Percentiles rank a stretch among this genome's conserved stretches.
phyloP scores from a whole-genome alignment of 768 basidiomycete species.

The Lyophyllum semitale region DNA sequence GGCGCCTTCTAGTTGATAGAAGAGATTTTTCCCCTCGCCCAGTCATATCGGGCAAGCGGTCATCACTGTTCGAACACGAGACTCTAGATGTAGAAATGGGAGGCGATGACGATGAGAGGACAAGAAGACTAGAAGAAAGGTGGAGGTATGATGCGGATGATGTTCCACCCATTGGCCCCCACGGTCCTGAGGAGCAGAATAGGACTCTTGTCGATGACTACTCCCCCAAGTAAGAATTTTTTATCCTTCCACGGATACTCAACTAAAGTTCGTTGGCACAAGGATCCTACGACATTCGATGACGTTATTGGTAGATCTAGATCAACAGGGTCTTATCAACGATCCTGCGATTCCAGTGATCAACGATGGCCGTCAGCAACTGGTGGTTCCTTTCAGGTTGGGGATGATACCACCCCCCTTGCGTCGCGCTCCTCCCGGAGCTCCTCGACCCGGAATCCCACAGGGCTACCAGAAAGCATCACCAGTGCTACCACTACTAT shows the following conservation, averaged over 20 bases:
- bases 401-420: slow-evolving; percentile 28
- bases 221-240: slow-evolving; percentile 29
- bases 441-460: slow-evolving; percentile 15
- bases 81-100: slow-evolving; percentile 29
- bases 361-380: slow-evolving; percentile 50
- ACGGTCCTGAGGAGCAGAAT: slow-evolving; percentile 67
- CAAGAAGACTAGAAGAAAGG: slow-evolving; percentile 45
- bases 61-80: slow-evolving; percentile 25
- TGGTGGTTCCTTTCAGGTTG: slow-evolving; percentile 51
- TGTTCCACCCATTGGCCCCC: slow-evolving; percentile 49
- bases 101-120: slow-evolving; percentile 32
- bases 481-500: neutral
- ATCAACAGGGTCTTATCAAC: slow-evolving; percentile 48
- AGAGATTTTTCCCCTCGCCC: slow-evolving; percentile 38
- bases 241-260: neutral
- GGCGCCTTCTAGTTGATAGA: slow-evolving; percentile 76
- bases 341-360: slow-evolving; percentile 48
- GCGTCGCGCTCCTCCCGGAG: slow-evolving; percentile 26
- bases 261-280: neutral
- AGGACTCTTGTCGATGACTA: slow-evolving; percentile 70
- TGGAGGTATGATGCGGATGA: slow-evolving; percentile 76
- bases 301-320: slow-evolving; percentile 55
- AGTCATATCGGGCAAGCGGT: slow-evolving; percentile 20
- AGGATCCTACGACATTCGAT: slow-evolving; percentile 59
- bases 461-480: slow-evolving; percentile 5